phyloP scores from a whole-genome alignment of 345 rosid species.

The Nephelium lappaceum region DNA sequence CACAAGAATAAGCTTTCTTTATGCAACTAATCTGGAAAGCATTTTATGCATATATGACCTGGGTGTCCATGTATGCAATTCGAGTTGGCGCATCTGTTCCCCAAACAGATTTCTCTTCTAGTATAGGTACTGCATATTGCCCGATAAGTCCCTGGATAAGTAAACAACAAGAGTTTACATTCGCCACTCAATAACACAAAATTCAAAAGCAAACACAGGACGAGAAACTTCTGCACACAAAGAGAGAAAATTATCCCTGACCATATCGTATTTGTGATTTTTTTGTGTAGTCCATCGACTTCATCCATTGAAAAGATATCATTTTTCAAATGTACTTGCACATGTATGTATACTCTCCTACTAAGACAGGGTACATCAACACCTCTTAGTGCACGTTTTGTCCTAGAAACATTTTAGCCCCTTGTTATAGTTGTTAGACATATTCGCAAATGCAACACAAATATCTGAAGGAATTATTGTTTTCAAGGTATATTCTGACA shows the following conservation, averaged over 20 bases:
- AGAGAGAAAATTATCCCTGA: background rate
- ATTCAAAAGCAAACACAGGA: conserved; percentile 9
- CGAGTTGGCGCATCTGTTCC: conserved; percentile 98
- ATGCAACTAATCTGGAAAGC: background rate
- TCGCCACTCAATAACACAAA: conserved; percentile 1
- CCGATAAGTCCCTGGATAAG: conserved; percentile 78
- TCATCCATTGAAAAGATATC: too few species aligned
- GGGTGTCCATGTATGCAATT: conserved; percentile 98
- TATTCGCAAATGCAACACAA: background rate
- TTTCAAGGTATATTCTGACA: background rate
- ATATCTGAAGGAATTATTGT: background rate
- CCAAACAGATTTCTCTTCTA: conserved; percentile 97
- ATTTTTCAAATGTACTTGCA: too few species aligned
- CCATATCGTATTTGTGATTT: background rate
- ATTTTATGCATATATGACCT: conserved; percentile 44
- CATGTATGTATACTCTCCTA: too few species aligned
- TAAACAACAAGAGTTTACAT: conserved; percentile 15
- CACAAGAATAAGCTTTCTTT: background rate
- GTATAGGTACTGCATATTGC: conserved; percentile 94
- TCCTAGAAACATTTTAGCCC: background rate
- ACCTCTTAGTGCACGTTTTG: background rate
- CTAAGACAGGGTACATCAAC: background rate
- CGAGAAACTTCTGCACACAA: background rate
- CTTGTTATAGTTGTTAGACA: too few species aligned
- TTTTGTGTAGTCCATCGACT: too few species aligned